Evolutionary conservation across 495 filamentous ascomycete species (phyloP), one percentile per base, ranked within the genome.

Genomic region (Penicillium parvum): DNA sequence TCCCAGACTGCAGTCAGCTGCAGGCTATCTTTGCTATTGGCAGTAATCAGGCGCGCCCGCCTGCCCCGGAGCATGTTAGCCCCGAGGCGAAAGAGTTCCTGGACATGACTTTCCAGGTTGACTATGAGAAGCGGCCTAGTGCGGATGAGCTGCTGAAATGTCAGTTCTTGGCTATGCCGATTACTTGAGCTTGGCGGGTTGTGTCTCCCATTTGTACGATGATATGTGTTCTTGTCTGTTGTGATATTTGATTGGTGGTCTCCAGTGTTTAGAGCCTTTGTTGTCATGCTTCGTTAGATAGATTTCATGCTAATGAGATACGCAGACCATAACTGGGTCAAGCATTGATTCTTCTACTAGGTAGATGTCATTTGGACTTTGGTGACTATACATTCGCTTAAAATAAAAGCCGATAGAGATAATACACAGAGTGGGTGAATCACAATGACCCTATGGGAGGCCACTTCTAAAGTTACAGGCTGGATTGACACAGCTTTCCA

Each of bases 1-100:
- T 96, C 77, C 92, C 92, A 0, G 90, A 96, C 67, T 96, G 89
- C 68, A 91, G 86, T 33, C 92, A 99, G 66, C 68, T 99, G 49
- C 92, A 97, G 60, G 92, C 92, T 33, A 99, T 99, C 63, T 99
- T 97, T 72, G 92, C 95, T 66, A 97, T 99, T 57, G 92, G 92
- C 20, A 87, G 82, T 48, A 80, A 83, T 42, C 83, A 86, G 61
- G 91, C 88, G 18, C 81, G 86, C 25, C 92, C 92, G 1, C 90
- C 85, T n/a, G 84, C 95, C 33, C 92, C 92, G 3, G 84, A 89
- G 7, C 80, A 85, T 61, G 87, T 88, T 7, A 90, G 87, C 50
- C 77, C 78, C 25, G 91, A 97, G 56, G 91, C 87, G n/a, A 75
- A 78, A 49, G 79, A 76, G 37, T 98, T 98, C 68, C 71, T 97